A percentile compares a stretch with the other conserved stretches of the same genome.
Conservation (phyloP, 768 basidiomycete genomes). For the Mycena rebaudengoi region DNA sequence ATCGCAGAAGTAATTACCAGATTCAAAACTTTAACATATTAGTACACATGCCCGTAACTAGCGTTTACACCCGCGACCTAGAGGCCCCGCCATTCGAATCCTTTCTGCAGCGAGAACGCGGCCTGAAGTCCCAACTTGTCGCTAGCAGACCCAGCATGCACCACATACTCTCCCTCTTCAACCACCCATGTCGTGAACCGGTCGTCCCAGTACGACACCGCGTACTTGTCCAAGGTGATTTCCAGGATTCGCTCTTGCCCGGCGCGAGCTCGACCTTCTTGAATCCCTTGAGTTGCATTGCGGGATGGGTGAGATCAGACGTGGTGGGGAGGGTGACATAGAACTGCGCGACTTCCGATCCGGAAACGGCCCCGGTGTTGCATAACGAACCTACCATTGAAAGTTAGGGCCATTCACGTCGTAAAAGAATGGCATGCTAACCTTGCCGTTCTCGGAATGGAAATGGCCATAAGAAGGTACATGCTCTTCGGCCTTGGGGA, state of each 20-base stretch:
- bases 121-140: slow-evolving; percentile 52
- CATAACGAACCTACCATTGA: slow-evolving; percentile 57
- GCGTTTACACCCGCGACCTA: too few species aligned
- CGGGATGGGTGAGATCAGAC: slow-evolving; percentile 62
- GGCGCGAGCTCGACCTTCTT: slow-evolving; percentile 63
- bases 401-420: neutral
- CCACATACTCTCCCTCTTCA: slow-evolving; percentile 63
- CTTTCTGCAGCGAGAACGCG: slow-evolving; percentile 54
- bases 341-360: slow-evolving; percentile 76
- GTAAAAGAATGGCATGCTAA: slow-evolving; percentile 31
- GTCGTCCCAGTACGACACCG: slow-evolving; percentile 76
- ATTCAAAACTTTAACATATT: too few species aligned
- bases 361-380: slow-evolving; percentile 70
- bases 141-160: slow-evolving; percentile 65
- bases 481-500: slow-evolving; percentile 78
- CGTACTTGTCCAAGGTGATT: slow-evolving; percentile 66
- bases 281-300: slow-evolving; percentile 69
- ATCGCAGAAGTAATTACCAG: too few species aligned
- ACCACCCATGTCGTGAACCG: slow-evolving; percentile 63
- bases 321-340: slow-evolving; percentile 62
- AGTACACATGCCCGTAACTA: too few species aligned
- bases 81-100: slow-evolving; percentile 77
- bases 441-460: slow-evolving; percentile 72
- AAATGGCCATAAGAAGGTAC: slow-evolving; percentile 75
- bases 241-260: slow-evolving; percentile 51